Evolutionary conservation across 177 flowering plant species (phyloP).

Genomic region (Vitis hybrid): DNA sequence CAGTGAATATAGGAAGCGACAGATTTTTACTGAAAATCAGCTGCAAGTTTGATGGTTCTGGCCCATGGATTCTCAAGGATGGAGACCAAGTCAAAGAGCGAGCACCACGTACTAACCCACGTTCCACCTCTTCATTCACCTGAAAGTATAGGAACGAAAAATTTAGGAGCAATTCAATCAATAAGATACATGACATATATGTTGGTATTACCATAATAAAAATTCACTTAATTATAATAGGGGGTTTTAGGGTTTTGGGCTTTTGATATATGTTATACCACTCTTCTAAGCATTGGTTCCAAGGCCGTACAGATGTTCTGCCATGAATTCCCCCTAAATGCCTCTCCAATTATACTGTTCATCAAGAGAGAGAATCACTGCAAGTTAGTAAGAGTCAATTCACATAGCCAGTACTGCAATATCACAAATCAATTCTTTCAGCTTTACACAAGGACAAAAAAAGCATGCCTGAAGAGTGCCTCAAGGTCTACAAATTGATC

Average conservation of each 20-base stretch:
- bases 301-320: slow-evolving; percentile 43
- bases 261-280: slow-evolving; percentile 42
- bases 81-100: slow-evolving; percentile 26
- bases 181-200: no score
- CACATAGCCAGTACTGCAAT: no score
- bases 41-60: slow-evolving; percentile 36
- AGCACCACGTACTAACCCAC: slow-evolving; percentile 24
- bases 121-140: slow-evolving; percentile 72
- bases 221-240: background rate
- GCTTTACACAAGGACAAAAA: background rate
- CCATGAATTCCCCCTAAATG: slow-evolving; percentile 40
- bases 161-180: no score
- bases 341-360: slow-evolving; percentile 63
- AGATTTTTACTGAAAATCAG: slow-evolving; percentile 46
- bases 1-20: slow-evolving; percentile 63
- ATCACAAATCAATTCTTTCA: background rate
- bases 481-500: background rate
- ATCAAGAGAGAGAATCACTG: background rate
- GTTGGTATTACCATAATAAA: no score
- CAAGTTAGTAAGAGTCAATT: background rate
- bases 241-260: background rate
- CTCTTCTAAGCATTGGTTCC: slow-evolving; percentile 74
- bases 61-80: slow-evolving; percentile 48
- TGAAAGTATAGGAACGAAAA: slow-evolving; percentile 10
- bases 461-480: background rate